Conservation (phyloP, 768 basidiomycete species). For the Amanita molliuscula region DNA sequence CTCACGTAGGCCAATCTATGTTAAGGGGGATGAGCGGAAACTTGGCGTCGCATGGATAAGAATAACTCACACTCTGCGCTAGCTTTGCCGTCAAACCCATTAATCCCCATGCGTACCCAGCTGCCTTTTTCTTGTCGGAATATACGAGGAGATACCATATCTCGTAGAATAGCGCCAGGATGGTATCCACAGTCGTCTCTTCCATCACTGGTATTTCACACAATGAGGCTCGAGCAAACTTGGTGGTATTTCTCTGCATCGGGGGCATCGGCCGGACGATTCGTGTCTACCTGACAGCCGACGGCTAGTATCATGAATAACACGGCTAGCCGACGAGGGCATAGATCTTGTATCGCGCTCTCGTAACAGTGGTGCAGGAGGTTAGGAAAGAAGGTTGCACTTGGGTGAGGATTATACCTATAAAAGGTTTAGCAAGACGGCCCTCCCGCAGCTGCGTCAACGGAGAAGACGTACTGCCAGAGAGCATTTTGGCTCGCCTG, state of each 20-base stretch:
- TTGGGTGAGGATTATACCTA: constrained; percentile 58
- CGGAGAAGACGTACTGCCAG: constrained; percentile 39
- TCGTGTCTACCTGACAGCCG: constrained; percentile 54
- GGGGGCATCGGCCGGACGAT: constrained; percentile 32
- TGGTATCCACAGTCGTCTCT: constrained; percentile 56
- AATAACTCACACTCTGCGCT: constrained; percentile 46
- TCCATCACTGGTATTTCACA: constrained; percentile 59
- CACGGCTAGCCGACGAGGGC: constrained; percentile 53
- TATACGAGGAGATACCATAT: constrained; percentile 62
- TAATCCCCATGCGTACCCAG: constrained; percentile 45
- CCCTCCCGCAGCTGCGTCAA: neutral
- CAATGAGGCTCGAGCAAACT: constrained; percentile 44
- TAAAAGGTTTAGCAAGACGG: constrained; percentile 12
- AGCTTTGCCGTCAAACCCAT: constrained; percentile 51
- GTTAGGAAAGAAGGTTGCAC: constrained; percentile 55
- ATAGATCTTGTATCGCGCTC: constrained; percentile 38
- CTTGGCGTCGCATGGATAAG: neutral
- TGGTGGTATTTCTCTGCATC: constrained; percentile 54
- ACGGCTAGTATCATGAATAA: constrained; percentile 64
- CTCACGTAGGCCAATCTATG: constrained; percentile 52
- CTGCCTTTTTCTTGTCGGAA: constrained; percentile 59
- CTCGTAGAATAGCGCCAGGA: constrained; percentile 48
- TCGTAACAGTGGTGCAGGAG: constrained; percentile 57
- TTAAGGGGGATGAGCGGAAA: neutral
- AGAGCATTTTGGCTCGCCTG: constrained; percentile 54